These are phyloP conservation scores for Ambrosiella beaveri DNA, from an alignment of 2,329 filamentous ascomycete genomes.

Conservation along the genomic window DNA sequence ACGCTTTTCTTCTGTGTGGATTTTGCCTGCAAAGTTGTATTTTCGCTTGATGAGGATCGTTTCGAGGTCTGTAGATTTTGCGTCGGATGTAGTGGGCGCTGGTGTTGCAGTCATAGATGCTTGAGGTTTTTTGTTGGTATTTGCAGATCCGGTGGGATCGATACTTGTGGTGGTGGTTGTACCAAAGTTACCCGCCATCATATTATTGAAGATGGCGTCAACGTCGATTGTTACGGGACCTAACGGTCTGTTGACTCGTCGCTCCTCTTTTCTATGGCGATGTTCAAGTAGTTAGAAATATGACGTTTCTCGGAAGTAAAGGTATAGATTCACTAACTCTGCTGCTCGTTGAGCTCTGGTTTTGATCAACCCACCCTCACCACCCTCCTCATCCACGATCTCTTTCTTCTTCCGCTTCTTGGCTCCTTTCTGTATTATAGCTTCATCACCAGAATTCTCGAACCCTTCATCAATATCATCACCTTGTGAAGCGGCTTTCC, in stretches of 20 bases:
- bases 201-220: constrained; percentile 51
- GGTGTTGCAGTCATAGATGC: not conserved
- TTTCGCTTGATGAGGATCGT: constrained; percentile 51
- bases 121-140: constrained; percentile 2
- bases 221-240: constrained; percentile 54
- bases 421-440: constrained; percentile 45
- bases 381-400: constrained; percentile 32
- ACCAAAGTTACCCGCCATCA: constrained; percentile 30
- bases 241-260: constrained; percentile 31
- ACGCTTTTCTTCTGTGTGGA: constrained; percentile 54
- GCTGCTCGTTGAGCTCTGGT: constrained; percentile 52
- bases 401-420: constrained; percentile 33
- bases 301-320: not conserved
- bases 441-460: constrained; percentile 57
- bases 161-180: not conserved
- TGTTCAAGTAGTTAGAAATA: constrained; percentile 5
- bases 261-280: constrained; percentile 36
- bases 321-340: constrained; percentile 30
- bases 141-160: constrained; percentile 11
- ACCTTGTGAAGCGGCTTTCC: constrained; percentile 16
- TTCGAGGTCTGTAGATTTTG: constrained; percentile 17
- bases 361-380: constrained; percentile 49
- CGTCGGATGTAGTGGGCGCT: too few relatives aligned
- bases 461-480: constrained; percentile 20
- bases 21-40: constrained; percentile 58